phyloP scores from a whole-genome alignment of 352 stramenopile species.

The Sclerospora graminicola region DNA sequence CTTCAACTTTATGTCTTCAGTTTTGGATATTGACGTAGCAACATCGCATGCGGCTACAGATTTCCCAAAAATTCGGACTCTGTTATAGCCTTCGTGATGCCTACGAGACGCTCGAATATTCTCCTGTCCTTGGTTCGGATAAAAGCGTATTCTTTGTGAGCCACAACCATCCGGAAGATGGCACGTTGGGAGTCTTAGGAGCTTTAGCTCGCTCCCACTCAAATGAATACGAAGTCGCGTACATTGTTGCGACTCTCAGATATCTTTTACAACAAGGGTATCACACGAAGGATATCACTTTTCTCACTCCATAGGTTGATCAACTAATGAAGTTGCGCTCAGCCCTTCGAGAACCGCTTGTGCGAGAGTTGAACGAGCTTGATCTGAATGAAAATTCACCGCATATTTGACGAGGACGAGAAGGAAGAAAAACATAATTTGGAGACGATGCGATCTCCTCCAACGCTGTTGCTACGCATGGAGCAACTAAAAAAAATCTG shows the following conservation, averaged over 20 bases:
- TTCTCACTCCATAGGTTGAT: slow-evolving; percentile 79
- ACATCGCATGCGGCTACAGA: slow-evolving; percentile 68
- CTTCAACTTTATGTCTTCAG: slow-evolving; percentile 4
- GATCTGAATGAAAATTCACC: neutral
- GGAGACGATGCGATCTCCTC: no score
- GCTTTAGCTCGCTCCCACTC: slow-evolving; percentile 35
- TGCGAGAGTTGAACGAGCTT: slow-evolving; percentile 25
- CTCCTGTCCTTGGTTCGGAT: slow-evolving; percentile 33
- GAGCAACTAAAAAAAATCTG: slow-evolving; percentile 24
- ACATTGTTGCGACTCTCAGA: slow-evolving; percentile 54
- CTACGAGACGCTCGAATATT: slow-evolving; percentile 36
- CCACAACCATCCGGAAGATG: slow-evolving; percentile 40
- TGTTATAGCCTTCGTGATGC: slow-evolving; percentile 66
- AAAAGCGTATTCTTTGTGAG: slow-evolving; percentile 68
- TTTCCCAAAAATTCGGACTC: slow-evolving; percentile 61
- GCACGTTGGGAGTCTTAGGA: slow-evolving; percentile 8
- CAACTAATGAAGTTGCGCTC: slow-evolving; percentile 58
- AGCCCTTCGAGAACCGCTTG: slow-evolving; percentile 26
- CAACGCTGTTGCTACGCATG: no score
- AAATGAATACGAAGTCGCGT: slow-evolving; percentile 54
- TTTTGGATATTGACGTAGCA: slow-evolving; percentile 59
- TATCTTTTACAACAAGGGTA: slow-evolving; percentile 74
- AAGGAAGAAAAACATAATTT: no score
- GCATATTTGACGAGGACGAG: slow-evolving; percentile 10
- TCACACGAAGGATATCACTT: slow-evolving; percentile 40